These are phyloP conservation scores for Boletus holoroseus DNA, from an alignment of 1,284 basidiomycete genomes.

Conservation along the genomic window DNA sequence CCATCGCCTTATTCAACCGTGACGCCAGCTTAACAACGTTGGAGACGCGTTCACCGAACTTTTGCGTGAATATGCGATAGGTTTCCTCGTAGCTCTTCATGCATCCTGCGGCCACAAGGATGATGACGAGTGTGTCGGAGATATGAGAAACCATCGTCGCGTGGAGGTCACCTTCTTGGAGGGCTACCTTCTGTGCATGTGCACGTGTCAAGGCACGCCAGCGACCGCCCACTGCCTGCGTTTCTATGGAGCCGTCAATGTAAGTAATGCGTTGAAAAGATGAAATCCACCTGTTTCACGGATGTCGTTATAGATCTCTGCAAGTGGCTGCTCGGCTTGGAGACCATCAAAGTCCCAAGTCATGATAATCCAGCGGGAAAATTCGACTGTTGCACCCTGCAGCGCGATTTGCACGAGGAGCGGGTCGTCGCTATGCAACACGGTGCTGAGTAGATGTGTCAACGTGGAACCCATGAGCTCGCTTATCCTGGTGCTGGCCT, in stretches of 20 bases:
- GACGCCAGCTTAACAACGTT: constrained; percentile 40
- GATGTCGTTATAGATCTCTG: constrained; percentile 44
- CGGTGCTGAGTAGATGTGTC: constrained; percentile 32
- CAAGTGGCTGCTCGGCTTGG: constrained; percentile 40
- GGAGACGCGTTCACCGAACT: constrained; percentile 39
- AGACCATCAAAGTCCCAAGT: constrained; percentile 49
- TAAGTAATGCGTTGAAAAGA: neutral
- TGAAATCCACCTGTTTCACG: constrained; percentile 38
- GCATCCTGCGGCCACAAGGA: constrained; percentile 42
- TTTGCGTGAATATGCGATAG: constrained; percentile 28
- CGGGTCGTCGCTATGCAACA: constrained; percentile 39
- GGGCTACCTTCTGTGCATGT: constrained; percentile 38
- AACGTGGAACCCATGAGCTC: constrained; percentile 38
- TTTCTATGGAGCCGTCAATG: constrained; percentile 33
- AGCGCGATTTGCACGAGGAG: constrained; percentile 49
- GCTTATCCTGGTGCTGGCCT: constrained; percentile 31
- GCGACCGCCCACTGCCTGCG: constrained; percentile 46
- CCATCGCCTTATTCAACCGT: constrained; percentile 45
- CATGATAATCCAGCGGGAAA: constrained; percentile 41
- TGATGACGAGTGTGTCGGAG: constrained; percentile 39
- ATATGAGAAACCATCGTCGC: constrained; percentile 36
- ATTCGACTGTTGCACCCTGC: constrained; percentile 43
- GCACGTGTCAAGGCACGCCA: constrained; percentile 50
- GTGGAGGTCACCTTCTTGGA: constrained; percentile 35
- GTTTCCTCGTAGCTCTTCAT: constrained; percentile 28